phyloP scores from a whole-genome alignment of 192 early-diverging fungal species.

The Phlyctochytrium planicorne region DNA sequence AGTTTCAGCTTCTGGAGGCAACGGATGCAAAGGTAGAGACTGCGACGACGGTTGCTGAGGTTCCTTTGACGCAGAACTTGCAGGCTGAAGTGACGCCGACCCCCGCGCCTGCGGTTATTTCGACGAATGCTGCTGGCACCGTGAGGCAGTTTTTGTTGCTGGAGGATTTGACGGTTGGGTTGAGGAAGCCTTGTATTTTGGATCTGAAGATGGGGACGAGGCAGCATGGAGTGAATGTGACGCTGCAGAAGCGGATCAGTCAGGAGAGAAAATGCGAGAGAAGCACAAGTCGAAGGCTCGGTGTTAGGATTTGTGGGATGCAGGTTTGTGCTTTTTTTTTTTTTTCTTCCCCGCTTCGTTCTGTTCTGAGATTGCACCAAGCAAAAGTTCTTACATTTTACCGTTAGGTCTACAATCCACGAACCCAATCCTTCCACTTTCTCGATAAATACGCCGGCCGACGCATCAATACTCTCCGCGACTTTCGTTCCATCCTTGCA shows the following conservation, averaged over 20 bases:
- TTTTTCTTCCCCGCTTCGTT: background rate
- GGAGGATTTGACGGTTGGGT: slow-evolving; percentile 77
- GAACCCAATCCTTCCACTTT: slow-evolving; percentile 71
- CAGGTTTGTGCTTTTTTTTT: too few species aligned
- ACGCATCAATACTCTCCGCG: slow-evolving; percentile 68
- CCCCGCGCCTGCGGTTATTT: too few species aligned
- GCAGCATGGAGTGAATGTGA: slow-evolving; percentile 80
- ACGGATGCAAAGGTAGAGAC: too few species aligned
- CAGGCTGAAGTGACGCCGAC: too few species aligned
- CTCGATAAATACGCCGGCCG: slow-evolving; percentile 97
- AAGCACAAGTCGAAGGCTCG: slow-evolving; percentile 79
- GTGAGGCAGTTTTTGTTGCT: slow-evolving; percentile 81
- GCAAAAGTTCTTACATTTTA: background rate
- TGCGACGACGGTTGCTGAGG: too few species aligned
- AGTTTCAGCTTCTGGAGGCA: too few species aligned
- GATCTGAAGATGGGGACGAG: slow-evolving; percentile 94
- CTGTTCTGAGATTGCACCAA: background rate
- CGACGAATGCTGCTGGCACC: too few species aligned
- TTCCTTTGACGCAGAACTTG: too few species aligned
- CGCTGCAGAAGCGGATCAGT: slow-evolving; percentile 68
- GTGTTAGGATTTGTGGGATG: slow-evolving; percentile 89
- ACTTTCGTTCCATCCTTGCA: slow-evolving; percentile 76
- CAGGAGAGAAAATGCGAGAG: slow-evolving; percentile 81
- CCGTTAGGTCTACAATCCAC: slow-evolving; percentile 78
- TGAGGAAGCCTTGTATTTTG: slow-evolving; percentile 82